These are phyloP conservation scores for Erythrophleum fordii DNA, from an alignment of 306 rosid species.

Conservation along the genomic window DNA sequence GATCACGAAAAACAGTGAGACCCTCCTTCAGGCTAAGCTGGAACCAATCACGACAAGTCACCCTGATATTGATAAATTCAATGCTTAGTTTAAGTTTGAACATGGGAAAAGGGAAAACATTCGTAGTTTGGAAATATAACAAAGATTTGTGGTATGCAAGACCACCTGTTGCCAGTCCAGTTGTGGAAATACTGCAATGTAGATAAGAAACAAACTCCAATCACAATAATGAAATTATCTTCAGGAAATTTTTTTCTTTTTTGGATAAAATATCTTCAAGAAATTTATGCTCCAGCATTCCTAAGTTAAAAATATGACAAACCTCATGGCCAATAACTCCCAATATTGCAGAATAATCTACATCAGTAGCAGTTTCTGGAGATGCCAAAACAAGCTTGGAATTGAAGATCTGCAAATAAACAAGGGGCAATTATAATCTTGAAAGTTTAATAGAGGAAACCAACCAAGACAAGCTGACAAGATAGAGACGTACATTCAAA, in stretches of 20 bases:
- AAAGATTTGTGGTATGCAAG: constrained; percentile 19
- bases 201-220: constrained; percentile 36
- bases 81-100: constrained; percentile 35
- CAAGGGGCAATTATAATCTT: constrained; percentile 13
- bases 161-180: constrained; percentile 99
- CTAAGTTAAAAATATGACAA: constrained; percentile 44
- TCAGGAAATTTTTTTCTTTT: background rate
- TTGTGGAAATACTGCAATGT: constrained; percentile 96
- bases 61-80: constrained; percentile 63
- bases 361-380: constrained; percentile 91
- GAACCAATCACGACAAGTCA: constrained; percentile 99
- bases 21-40: constrained; percentile 99
- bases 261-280: constrained; percentile 5
- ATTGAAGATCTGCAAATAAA: constrained; percentile 76
- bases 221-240: constrained; percentile 35
- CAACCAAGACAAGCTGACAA: constrained; percentile 32
- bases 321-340: constrained; percentile 99
- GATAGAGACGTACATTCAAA: constrained; percentile 73
- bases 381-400: constrained; percentile 96
- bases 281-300: constrained; percentile 31
- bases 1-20: constrained; percentile 97
- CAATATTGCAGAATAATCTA: constrained; percentile 92
- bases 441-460: background rate
- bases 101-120: constrained; percentile 26
- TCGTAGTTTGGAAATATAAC: constrained; percentile 29